Conservation (phyloP, 2,329 filamentous ascomycete species). For the Alternaria consortialis region DNA sequence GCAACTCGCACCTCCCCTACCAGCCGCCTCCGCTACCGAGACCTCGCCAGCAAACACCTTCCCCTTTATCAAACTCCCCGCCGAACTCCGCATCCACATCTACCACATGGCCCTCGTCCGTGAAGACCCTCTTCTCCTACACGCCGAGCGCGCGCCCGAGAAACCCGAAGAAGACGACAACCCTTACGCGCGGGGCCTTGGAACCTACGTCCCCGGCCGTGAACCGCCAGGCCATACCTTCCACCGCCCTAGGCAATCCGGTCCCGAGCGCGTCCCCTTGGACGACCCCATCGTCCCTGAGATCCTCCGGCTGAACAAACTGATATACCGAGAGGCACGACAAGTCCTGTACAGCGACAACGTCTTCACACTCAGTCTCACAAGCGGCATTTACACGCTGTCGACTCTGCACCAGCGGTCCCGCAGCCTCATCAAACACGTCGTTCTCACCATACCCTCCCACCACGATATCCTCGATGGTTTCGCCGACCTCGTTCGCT, state of each 20-base stretch:
- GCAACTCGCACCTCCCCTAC: constrained; percentile 1
- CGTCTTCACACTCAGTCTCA: constrained; percentile 49
- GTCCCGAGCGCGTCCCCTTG: neutral
- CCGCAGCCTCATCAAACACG: constrained; percentile 55
- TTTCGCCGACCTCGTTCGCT: constrained; percentile 57
- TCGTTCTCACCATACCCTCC: constrained; percentile 55
- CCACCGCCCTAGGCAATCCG: neutral
- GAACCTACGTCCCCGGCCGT: neutral
- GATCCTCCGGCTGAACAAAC: constrained; percentile 51
- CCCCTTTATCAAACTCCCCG: constrained; percentile 55
- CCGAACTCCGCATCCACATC: constrained; percentile 58
- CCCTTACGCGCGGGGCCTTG: neutral
- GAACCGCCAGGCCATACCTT: neutral
- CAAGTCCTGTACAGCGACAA: constrained; percentile 46
- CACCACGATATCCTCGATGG: constrained; percentile 59
- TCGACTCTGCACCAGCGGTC: constrained; percentile 54
- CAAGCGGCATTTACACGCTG: constrained; percentile 51
- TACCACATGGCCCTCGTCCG: constrained; percentile 52
- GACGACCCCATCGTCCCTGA: constrained; percentile 50
- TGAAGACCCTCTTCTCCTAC: constrained; percentile 41
- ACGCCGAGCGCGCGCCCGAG: constrained; percentile 28
- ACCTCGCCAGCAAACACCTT: constrained; percentile 31
- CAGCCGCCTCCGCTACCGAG: neutral
- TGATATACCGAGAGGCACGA: constrained; percentile 50
- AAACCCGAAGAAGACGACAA: constrained; percentile 19